Evolutionary conservation across 2,329 filamentous ascomycete species (phyloP), one percentile per base, ranked within the genome.

Genomic region (Neofusicoccum cordaticola): DNA sequence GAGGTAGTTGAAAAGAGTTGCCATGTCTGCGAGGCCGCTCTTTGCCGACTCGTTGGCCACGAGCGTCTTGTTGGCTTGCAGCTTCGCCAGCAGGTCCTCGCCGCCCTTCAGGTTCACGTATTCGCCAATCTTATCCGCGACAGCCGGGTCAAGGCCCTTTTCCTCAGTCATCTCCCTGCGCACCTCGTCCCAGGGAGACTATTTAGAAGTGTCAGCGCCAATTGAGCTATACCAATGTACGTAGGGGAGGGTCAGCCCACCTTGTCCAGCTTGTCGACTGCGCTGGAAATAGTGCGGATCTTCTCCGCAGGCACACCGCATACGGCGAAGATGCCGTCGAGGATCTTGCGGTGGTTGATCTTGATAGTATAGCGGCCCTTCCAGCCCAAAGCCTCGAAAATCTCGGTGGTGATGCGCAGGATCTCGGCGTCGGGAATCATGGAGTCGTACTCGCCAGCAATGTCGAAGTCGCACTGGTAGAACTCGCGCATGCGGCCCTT

Each of bases 391-490:
- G 86, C 86, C 70, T 94, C 87, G 72, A 97, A 96, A 45, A 96
- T 90, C 75, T 97, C 93, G 71, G 87, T 88, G 57, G 91, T 86
- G 69, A 97, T 93, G 65, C 90, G 86, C 71, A 98, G 80, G 66
- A 97, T 90, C 80, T 97, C 93, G 42, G 93, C 91, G 74, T 97
- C 94, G 64, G 93, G 92, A 31, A 97, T 85, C 93, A 97, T 97
- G 62, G 91, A 80, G 75, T 97, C 94, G 80, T 92, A 96, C 47
- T 81, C 83, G 67, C 93, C 93, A 12, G 93, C 93, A 79, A 97
- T 94, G 75, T 97, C 93, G 74, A 97, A 96, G 80, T 98, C 94
- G 81, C 93, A 97, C 79, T 97, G 93, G 81, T 96, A 97, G 79
- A 97, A 97, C 79, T 97, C 94, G 73, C 94, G 87, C 90, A 97